These are phyloP conservation scores for Mallotus nudiflorus DNA, from an alignment of 345 rosid species.

Conservation along the genomic window DNA sequence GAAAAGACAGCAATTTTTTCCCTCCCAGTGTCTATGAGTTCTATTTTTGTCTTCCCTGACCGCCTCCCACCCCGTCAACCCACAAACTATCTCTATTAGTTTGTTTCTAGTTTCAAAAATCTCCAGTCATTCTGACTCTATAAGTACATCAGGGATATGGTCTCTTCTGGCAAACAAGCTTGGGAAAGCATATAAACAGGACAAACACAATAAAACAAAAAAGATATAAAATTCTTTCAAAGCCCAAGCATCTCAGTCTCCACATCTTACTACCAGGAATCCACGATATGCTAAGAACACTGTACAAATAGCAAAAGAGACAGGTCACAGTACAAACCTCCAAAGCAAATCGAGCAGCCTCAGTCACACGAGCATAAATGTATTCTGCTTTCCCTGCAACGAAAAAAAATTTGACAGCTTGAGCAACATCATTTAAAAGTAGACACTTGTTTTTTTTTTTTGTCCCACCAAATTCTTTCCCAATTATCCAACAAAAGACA, in stretches of 20 bases:
- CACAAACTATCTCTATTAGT: background rate
- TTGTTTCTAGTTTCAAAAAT: too few relatives aligned
- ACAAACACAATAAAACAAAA: background rate
- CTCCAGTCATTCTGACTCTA: too few relatives aligned
- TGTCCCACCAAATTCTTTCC: conserved; percentile 1
- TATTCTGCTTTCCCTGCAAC: conserved; percentile 88
- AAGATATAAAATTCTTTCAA: background rate
- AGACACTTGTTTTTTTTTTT: too few relatives aligned
- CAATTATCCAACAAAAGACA: background rate
- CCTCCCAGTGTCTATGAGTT: too few relatives aligned
- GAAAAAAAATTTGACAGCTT: background rate
- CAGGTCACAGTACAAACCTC: conserved; percentile 54
- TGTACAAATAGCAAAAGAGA: conserved; percentile 21
- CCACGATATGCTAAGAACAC: background rate
- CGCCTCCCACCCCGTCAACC: too few relatives aligned
- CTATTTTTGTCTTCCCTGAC: background rate
- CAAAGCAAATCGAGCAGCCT: conserved; percentile 67
- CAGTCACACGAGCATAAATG: conserved; percentile 61
- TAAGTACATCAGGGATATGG: background rate
- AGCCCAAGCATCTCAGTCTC: background rate
- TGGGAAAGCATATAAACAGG: background rate
- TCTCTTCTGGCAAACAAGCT: background rate
- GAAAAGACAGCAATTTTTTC: too few relatives aligned
- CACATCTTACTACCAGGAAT: background rate
- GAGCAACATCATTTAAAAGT: background rate